Evolutionary conservation across 768 basidiomycete genomes (phyloP).

Genomic region (Arthromyces matolae): DNA sequence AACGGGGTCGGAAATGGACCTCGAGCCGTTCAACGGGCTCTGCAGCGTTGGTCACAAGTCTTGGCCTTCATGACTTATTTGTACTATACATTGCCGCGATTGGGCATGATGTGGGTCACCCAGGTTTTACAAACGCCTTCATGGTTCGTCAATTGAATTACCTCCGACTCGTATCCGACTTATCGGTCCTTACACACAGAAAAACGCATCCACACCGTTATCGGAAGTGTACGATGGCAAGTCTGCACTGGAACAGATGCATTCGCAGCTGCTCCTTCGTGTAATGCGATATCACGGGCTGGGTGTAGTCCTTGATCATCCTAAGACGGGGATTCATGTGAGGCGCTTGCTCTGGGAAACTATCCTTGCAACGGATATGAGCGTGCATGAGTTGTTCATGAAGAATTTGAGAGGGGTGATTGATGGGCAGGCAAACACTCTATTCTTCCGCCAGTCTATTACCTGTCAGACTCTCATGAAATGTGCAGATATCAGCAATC

Average conservation of each 20-base stretch:
- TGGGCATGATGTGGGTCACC: constrained; percentile 97
- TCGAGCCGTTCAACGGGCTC: constrained; percentile 33
- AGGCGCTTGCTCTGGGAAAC: constrained; percentile 76
- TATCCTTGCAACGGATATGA: constrained; percentile 94
- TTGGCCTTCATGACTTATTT: constrained; percentile 73
- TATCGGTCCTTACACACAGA: constrained; percentile 40
- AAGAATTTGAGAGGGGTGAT: constrained; percentile 52
- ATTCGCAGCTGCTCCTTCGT: constrained; percentile 75
- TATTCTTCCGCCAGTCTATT: constrained; percentile 56
- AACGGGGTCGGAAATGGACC: constrained; percentile 43
- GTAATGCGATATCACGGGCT: constrained; percentile 81
- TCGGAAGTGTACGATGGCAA: constrained; percentile 85
- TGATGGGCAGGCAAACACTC: constrained; percentile 33
- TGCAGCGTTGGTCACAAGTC: constrained; percentile 37
- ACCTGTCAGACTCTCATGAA: constrained; percentile 92
- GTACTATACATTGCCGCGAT: constrained; percentile 88
- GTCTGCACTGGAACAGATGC: constrained; percentile 91
- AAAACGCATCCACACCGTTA: constrained; percentile 89
- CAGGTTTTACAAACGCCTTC: constrained; percentile 89
- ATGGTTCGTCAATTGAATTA: constrained; percentile 59
- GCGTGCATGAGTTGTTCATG: constrained; percentile 85
- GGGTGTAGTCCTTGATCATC: constrained; percentile 60
- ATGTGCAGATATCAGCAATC: constrained; percentile 98
- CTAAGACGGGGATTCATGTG: constrained; percentile 44
- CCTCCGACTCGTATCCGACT: background rate